Conservation (phyloP, 1,284 basidiomycete genomes). For the Ustilago tritici region DNA sequence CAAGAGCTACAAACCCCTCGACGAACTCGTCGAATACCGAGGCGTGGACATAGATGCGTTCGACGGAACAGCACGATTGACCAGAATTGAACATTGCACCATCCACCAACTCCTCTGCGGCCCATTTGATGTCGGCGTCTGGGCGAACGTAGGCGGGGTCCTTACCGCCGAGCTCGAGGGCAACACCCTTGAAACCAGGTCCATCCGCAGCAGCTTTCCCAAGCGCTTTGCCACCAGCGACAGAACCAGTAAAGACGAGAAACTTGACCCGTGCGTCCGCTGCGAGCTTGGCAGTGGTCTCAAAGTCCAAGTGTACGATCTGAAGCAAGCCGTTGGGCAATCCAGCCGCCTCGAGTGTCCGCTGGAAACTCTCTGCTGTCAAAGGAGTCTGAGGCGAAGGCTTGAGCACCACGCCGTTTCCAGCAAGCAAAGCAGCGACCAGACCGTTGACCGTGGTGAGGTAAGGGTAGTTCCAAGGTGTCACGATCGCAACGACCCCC, state of each 20-base stretch:
- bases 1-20: slow-evolving; percentile 78
- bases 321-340: slow-evolving; percentile 82
- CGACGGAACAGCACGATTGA: slow-evolving; percentile 86
- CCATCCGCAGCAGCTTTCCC: slow-evolving; percentile 75
- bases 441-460: slow-evolving; percentile 79
- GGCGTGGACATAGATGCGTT: slow-evolving; percentile 94
- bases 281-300: slow-evolving; percentile 76
- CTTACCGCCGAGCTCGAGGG: slow-evolving; percentile 88
- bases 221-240: slow-evolving; percentile 76
- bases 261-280: slow-evolving; percentile 80
- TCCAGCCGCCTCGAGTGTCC: slow-evolving; percentile 79
- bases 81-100: slow-evolving; percentile 97
- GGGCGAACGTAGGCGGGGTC: slow-evolving; percentile 90
- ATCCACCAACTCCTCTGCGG: slow-evolving; percentile 87
- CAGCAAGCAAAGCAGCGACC: slow-evolving; percentile 72
- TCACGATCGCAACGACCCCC: slow-evolving; percentile 87
- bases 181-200: slow-evolving; percentile 79
- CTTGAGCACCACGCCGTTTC: slow-evolving; percentile 90
- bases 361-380: slow-evolving; percentile 82
- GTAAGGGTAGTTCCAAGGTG: slow-evolving; percentile 85
- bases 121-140: slow-evolving; percentile 86
- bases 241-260: slow-evolving; percentile 91
- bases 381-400: slow-evolving; percentile 94
- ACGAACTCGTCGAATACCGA: slow-evolving; percentile 85
- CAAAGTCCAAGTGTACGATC: slow-evolving; percentile 82